Evolutionary conservation across 2,329 filamentous ascomycete genomes (phyloP), one percentile per base, ranked within the genome.

Genomic region (Laburnicola sp.): DNA sequence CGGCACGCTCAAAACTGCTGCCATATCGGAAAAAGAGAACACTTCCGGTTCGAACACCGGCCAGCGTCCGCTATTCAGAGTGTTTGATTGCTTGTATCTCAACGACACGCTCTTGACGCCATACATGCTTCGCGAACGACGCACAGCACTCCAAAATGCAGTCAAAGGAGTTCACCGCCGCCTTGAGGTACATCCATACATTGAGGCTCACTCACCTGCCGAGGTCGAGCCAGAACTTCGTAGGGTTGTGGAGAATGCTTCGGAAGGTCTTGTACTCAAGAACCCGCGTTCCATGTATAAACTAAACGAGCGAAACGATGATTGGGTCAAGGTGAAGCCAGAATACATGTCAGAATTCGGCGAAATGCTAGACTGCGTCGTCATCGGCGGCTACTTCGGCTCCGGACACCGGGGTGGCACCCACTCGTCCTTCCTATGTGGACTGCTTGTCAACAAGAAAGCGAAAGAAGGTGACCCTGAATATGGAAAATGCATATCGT

Each of bases 291-390:
- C 92, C 0, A 82, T 84, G 65, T 99, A 99, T 70, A 82, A 85
- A 5, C 80, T 97, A 7, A 96, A 96, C 66, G 89, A 90, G 60
- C 87, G 94, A 41, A 94, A 95, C 64, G 89, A 96, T 62, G 90
- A 96, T 72, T 99, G 94, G 94, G 87, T 97, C 75, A 99, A 99
- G 70, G 92, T 99, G 6, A 99, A 99, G 66, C 94, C 94, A 1
- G 94, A 99, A 58, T 99, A 99, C 72, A 97, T 97, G 92, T 86
- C 86, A 2, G 93, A 96, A 56, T 96, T 94, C 69, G 94, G 94
- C 54, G 93, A 97, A 73, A 90, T 88, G 0, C 83, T 99, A 3
- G 94, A 99, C 69, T 91, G 91, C 59, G 77, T 97, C 10, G 80
- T 99, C 11, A 84, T 99, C 46, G 94, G 93, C 48, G 94, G 91